A percentile compares a stretch with the other conserved stretches of the same genome.
Evolutionary conservation across 2,329 filamentous ascomycete species (phyloP).

Genomic region (Dothidotthia symphoricarpi): DNA sequence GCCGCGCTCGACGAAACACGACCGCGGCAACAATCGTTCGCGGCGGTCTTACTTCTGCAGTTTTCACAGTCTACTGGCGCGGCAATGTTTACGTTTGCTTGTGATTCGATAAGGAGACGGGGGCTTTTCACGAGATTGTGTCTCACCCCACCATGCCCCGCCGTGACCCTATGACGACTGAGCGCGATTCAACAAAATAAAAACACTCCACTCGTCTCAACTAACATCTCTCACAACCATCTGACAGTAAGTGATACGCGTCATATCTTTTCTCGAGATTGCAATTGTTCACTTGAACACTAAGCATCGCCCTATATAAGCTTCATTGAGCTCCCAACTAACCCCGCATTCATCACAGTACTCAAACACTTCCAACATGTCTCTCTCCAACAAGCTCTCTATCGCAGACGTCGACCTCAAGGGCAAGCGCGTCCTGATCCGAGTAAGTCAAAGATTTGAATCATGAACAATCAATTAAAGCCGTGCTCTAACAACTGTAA

Average conservation of each 20-base stretch:
- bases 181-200: no score
- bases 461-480: background rate
- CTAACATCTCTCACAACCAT: no score
- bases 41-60: conserved; percentile 8
- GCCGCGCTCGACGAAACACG: conserved; percentile 6
- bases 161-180: no score
- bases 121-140: conserved; percentile 9
- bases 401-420: conserved; percentile 96
- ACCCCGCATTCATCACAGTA: conserved; percentile 18
- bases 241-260: no score
- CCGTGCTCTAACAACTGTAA: no score
- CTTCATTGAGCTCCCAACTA: conserved; percentile 9
- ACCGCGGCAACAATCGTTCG: conserved; percentile 5
- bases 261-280: no score
- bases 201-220: no score
- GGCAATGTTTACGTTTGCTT: conserved; percentile 20
- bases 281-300: no score
- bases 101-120: conserved; percentile 23
- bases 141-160: conserved; percentile 15
- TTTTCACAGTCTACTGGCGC: conserved; percentile 5
- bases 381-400: conserved; percentile 96
- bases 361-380: conserved; percentile 60
- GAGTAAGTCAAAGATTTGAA: conserved; percentile 61
- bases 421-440: conserved; percentile 96
- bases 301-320: background rate